Evolutionary conservation across 345 rosid species (phyloP).

Genomic region (Hibiscus trionum): DNA sequence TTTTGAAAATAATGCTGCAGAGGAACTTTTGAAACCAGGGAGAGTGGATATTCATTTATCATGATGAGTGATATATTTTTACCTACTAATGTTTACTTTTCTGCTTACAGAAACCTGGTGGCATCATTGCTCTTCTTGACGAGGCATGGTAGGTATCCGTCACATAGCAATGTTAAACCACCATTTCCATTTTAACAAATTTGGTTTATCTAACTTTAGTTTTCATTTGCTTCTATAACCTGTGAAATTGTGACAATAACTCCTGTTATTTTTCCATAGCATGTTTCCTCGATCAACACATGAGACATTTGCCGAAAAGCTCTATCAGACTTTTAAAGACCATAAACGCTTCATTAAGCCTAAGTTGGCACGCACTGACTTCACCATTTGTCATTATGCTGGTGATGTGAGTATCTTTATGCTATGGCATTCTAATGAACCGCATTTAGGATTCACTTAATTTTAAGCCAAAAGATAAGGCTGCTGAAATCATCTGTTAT

Average conservation of each 20-base stretch:
- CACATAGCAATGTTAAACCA: neutral
- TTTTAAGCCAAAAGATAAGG: neutral
- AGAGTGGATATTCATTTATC: neutral
- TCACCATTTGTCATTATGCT: slow-evolving; percentile 92
- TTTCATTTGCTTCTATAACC: neutral
- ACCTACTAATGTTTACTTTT: slow-evolving; percentile 22
- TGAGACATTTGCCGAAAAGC: slow-evolving; percentile 91
- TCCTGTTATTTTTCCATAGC: slow-evolving; percentile 35
- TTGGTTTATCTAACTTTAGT: neutral
- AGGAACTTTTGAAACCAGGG: neutral
- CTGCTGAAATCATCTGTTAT: neutral
- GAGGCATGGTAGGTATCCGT: slow-evolving; percentile 83
- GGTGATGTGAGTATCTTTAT: slow-evolving; percentile 71
- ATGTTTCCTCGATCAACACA: slow-evolving; percentile 98
- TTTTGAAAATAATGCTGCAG: neutral
- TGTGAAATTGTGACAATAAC: slow-evolving; percentile 12
- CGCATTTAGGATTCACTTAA: neutral
- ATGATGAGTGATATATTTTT: neutral
- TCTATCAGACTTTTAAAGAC: slow-evolving; percentile 79
- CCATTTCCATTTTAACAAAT: neutral
- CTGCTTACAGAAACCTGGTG: slow-evolving; percentile 89
- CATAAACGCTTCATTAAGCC: slow-evolving; percentile 90
- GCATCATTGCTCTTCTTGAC: slow-evolving; percentile 92
- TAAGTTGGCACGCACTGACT: slow-evolving; percentile 84
- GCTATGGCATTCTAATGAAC: neutral